Evolutionary conservation across 495 filamentous ascomycete species (phyloP).

Genomic region (Penicillium goetzii): DNA sequence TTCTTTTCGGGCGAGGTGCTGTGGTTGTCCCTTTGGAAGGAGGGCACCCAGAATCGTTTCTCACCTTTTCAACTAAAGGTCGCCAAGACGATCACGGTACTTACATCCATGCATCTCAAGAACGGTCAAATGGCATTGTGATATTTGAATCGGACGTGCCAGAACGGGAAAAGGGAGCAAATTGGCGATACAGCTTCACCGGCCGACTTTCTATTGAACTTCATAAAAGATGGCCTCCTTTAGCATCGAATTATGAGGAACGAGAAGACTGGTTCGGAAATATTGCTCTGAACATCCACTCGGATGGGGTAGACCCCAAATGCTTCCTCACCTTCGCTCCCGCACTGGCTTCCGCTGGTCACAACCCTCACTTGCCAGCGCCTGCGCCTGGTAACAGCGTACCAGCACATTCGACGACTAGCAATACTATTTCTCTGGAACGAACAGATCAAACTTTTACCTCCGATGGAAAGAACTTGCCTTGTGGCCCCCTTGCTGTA

Average conservation of each 20-base stretch:
- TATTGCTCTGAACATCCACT: constrained; percentile 8
- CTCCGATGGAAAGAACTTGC: constrained; percentile 3
- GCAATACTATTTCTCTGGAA: constrained; percentile 14
- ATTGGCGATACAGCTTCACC: constrained; percentile 14
- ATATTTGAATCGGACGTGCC: constrained; percentile 12
- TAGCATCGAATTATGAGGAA: constrained; percentile 15
- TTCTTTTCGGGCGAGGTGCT: constrained; percentile 18
- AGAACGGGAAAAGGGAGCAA: constrained; percentile 15
- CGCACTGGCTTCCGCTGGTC: constrained; percentile 14
- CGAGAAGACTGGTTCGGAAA: constrained; percentile 15
- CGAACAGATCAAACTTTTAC: constrained; percentile 6
- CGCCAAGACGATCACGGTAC: constrained; percentile 5
- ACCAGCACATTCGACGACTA: constrained; percentile 5
- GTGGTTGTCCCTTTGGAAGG: constrained; percentile 10
- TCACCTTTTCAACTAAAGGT: constrained; percentile 14
- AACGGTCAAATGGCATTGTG: constrained; percentile 13
- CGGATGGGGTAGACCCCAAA: constrained; percentile 14
- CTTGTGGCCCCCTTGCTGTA: neutral
- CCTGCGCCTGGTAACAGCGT: constrained; percentile 10
- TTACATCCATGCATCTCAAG: constrained; percentile 9
- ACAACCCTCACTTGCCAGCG: constrained; percentile 7
- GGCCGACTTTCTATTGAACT: constrained; percentile 15
- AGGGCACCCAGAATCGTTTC: constrained; percentile 16
- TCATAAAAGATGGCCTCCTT: constrained; percentile 18
- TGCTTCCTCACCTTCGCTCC: constrained; percentile 16